These are phyloP conservation scores for Dimargaris cristalligena DNA, from an alignment of 192 early-diverging fungal species.

Conservation along the genomic window DNA sequence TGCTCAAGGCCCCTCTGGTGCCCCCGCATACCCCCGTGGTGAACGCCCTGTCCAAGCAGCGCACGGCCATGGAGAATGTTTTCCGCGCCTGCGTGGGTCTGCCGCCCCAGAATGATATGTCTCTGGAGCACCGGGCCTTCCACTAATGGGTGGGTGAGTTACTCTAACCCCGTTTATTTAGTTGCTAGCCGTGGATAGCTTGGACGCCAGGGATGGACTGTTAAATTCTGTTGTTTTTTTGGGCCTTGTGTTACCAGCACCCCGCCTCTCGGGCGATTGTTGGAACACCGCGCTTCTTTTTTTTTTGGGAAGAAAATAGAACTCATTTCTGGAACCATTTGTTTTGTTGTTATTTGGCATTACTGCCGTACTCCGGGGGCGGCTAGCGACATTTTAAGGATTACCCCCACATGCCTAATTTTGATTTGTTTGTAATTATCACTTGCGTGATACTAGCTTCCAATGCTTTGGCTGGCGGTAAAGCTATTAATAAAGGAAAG, in stretches of 20 bases:
- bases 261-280: background rate
- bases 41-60: slow-evolving; percentile 90
- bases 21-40: slow-evolving; percentile 85
- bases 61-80: slow-evolving; percentile 93
- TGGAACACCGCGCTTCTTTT: background rate
- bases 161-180: background rate
- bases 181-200: background rate
- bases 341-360: too few species aligned
- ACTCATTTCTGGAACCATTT: too few species aligned
- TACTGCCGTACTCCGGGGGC: too few species aligned
- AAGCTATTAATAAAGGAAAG: too few species aligned
- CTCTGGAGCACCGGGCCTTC: slow-evolving; percentile 76
- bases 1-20: slow-evolving; percentile 98
- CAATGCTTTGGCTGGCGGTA: too few species aligned
- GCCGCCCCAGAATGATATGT: slow-evolving; percentile 91
- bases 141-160: slow-evolving; percentile 13
- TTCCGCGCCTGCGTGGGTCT: slow-evolving; percentile 93
- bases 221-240: background rate
- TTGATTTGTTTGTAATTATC: too few species aligned
- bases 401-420: too few species aligned
- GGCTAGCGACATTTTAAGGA: too few species aligned
- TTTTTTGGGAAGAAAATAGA: background rate
- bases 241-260: background rate
- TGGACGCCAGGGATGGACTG: too few species aligned
- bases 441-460: too few species aligned